A percentile compares a stretch with the other conserved stretches of the same genome.
phyloP scores from a whole-genome alignment of 2,329 filamentous ascomycete genomes.

The Fusarium sulawesiense region DNA sequence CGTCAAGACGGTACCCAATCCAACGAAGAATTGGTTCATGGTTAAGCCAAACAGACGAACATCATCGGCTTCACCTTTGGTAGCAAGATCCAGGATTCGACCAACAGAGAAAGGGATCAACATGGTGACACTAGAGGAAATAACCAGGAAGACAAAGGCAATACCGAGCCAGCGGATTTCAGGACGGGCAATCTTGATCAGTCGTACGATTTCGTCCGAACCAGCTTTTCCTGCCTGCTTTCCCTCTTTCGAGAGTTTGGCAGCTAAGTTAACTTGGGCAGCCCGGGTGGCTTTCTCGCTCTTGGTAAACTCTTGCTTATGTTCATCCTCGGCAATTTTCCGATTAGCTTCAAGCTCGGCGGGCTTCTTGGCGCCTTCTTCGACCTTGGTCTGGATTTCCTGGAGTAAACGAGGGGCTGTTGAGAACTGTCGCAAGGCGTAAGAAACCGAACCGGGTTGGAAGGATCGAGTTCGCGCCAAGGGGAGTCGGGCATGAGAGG shows the following conservation, averaged over 20 bases:
- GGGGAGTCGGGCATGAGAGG: slow-evolving; percentile 8
- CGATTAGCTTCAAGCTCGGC: slow-evolving; percentile 47
- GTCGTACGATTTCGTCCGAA: slow-evolving; percentile 81
- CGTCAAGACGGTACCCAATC: slow-evolving; percentile 79
- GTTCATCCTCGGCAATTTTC: slow-evolving; percentile 46
- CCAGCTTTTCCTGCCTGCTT: slow-evolving; percentile 69
- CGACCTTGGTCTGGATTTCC: slow-evolving; percentile 43
- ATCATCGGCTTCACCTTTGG: slow-evolving; percentile 74
- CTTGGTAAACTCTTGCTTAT: slow-evolving; percentile 64
- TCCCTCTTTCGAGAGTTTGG: slow-evolving; percentile 87
- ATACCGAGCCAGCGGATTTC: slow-evolving; percentile 81
- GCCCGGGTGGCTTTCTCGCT: slow-evolving; percentile 89
- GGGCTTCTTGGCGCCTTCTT: slow-evolving; percentile 55
- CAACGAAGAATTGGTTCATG: slow-evolving; percentile 87
- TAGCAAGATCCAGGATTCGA: slow-evolving; percentile 92
- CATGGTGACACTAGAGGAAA: slow-evolving; percentile 95
- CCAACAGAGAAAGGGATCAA: slow-evolving; percentile 97
- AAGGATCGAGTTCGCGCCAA: slow-evolving; percentile 4
- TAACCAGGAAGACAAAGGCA: slow-evolving; percentile 85
- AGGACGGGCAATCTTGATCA: slow-evolving; percentile 89
- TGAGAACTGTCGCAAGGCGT: slow-evolving; percentile 50
- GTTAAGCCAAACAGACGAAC: slow-evolving; percentile 84
- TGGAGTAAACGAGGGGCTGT: slow-evolving; percentile 39
- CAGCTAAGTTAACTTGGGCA: slow-evolving; percentile 88
- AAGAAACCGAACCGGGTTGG: slow-evolving; percentile 24